These are phyloP conservation scores for Thermoascus crustaceus DNA, from an alignment of 2,329 filamentous ascomycete genomes.

Conservation along the genomic window DNA sequence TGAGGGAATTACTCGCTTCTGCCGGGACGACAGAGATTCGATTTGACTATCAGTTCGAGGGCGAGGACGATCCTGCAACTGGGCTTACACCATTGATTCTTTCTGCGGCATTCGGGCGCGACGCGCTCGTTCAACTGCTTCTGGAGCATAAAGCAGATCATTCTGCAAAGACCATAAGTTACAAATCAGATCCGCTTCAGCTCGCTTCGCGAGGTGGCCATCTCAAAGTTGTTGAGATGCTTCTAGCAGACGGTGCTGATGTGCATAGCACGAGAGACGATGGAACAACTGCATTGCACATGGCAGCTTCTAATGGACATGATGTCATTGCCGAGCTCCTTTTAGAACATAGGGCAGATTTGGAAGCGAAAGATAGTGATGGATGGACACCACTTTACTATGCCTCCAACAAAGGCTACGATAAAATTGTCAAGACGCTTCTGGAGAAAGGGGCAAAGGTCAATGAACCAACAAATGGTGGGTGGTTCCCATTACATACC, in stretches of 20 bases:
- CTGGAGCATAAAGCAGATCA: too few species aligned
- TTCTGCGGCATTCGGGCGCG: too few species aligned
- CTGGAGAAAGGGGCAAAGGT: constrained; percentile 3
- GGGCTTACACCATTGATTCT: too few species aligned
- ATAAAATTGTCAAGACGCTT: constrained; percentile 2
- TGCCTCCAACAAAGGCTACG: not conserved
- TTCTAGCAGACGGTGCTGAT: not conserved
- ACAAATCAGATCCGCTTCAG: not conserved
- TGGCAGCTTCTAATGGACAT: not conserved
- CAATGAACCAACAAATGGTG: not conserved
- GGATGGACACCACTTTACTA: constrained; percentile 1
- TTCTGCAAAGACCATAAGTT: too few species aligned
- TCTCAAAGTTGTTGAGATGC: not conserved
- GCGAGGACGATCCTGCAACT: too few species aligned
- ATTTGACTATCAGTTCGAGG: too few species aligned
- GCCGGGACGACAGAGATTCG: too few species aligned
- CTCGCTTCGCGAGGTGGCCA: constrained; percentile 17
- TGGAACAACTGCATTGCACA: not conserved
- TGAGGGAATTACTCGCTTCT: too few species aligned
- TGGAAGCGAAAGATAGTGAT: not conserved
- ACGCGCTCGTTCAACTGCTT: too few species aligned
- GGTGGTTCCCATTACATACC: constrained; percentile 1
- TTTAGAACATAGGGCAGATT: not conserved
- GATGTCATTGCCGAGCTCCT: not conserved
- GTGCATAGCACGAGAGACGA: not conserved